Evolutionary conservation across 2,329 filamentous ascomycete genomes (phyloP), one percentile per base, ranked within the genome.

Genomic region (Plenodomus tracheiphilus): DNA sequence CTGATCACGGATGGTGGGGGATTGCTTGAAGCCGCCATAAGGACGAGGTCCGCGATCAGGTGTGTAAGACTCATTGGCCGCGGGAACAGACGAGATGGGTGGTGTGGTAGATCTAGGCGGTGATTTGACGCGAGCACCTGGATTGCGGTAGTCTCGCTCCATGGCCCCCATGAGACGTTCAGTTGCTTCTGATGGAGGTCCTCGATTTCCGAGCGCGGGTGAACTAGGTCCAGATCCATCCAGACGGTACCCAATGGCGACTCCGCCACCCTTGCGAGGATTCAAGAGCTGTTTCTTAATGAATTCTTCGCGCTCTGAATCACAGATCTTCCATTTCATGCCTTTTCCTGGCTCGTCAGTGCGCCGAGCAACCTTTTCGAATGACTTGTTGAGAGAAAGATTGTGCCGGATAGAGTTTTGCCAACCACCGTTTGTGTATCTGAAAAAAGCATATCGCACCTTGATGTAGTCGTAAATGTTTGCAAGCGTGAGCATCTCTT

Each of bases 401-500:
- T 99, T 99, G 71, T 99, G 94, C 11, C 94, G 87, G 59, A 99
- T 99, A 0, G 91, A 97, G 71, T 99, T 99, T 85, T 97, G 94
- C 95, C 95, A 99, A 51, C 94, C 93, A 50, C 85, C 85, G 46
- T 92, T 85, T 25, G 82, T 90, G 71, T 91, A 84, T 37, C 93
- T 85, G 73, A 97, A 99, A 73, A 96, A 99, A 2, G 94, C 87
- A 69, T 97, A 99, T 60, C 89, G 88, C 3, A 85, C 84, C 75
- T 86, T 94, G 67, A 99, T 97, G 75, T 88, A 97, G 43, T 85
- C 87, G 75, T 99, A 99, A 47, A 99, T 99, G 60, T 90, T 92
- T 63, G 88, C 88, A 40, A 99, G 75, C 2, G 94, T 97, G 45
- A 97, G 81, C 72, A 95, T 95, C 69, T 95, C 88, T 50, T 96